Evolutionary conservation across 441 rosid species (phyloP), one percentile per base, ranked within the genome.

Genomic region (Arabidopsis lyrata): DNA sequence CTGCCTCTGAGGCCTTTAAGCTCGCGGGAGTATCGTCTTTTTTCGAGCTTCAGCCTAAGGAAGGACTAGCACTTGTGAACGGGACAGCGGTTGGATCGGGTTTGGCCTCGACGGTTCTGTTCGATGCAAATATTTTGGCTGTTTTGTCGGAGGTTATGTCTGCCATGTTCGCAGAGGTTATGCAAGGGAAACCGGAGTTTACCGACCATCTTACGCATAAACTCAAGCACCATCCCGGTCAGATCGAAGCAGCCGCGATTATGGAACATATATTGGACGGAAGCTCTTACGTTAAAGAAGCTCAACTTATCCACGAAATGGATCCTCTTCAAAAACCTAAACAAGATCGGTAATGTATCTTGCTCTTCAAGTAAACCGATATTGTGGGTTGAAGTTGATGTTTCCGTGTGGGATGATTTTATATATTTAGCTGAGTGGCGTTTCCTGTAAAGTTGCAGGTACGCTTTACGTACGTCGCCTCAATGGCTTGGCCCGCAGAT

Each of bases 401-500:
- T n/a, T 41, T 42, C 11, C 8, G 14, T 6, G 18, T 31, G 65
- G 45, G 5, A 29, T 29, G 31, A 9, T 36, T 18, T 18, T 18
- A 18, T 36, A 66, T 47, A 48, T 22, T 2, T 68, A 32, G 66
- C 63, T 75, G 27, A 68, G 2, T 10, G 12, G 0, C 0, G 13
- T 68, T 20, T 5, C 7, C 36, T 61, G 0, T 42, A 2, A 34
- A 61, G 27, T 8, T 53, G 50, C 52, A 75, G 87, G 45, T 85
- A 85, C 8, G 91, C 89, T 22, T 81, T 87, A 49, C 67, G 85
- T 2, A 87, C 89, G 29, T 85, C 85, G 0, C 88, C 91, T 0
- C 87, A 83, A 72, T 87, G 88, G 91, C 78, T 85, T 1, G 91
- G 88, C 0, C 89, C 89, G 1, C 87, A 79, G 50, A 63, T 85